phyloP scores from a whole-genome alignment of 495 filamentous ascomycete genomes.

The Tuber calosporum region DNA sequence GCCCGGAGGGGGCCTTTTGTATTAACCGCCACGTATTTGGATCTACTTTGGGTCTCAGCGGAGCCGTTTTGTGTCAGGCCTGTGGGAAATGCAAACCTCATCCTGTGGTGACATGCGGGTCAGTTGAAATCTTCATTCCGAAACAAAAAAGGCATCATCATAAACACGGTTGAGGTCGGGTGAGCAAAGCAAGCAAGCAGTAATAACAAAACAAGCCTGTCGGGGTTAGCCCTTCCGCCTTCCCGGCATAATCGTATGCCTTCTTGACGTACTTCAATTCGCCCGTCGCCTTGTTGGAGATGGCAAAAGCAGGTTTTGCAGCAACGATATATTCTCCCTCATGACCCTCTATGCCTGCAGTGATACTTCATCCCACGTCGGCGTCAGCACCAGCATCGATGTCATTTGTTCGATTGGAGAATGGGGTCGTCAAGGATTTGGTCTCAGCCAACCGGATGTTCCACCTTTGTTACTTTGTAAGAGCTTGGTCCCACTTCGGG shows the following conservation, averaged over 20 bases:
- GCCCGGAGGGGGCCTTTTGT: constrained; percentile 78
- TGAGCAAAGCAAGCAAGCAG: neutral
- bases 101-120: constrained; percentile 42
- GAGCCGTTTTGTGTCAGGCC: constrained; percentile 33
- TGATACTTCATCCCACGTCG: constrained; percentile 51
- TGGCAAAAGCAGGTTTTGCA: constrained; percentile 72
- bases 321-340: constrained; percentile 61
- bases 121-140: neutral
- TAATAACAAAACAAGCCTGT: constrained; percentile 34
- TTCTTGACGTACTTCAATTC: constrained; percentile 56
- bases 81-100: constrained; percentile 46
- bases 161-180: neutral
- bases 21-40: constrained; percentile 79
- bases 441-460: constrained; percentile 55
- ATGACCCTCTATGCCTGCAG: constrained; percentile 68
- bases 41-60: constrained; percentile 45
- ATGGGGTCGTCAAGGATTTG: constrained; percentile 16
- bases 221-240: constrained; percentile 40
- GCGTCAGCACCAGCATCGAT: constrained; percentile 17
- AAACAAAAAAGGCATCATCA: neutral
- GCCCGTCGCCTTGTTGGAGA: constrained; percentile 61
- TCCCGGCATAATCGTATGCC: constrained; percentile 46
- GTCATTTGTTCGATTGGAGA: constrained; percentile 2
- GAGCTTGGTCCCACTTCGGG: constrained; percentile 58
- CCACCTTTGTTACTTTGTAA: constrained; percentile 59